Evolutionary conservation across 768 basidiomycete species (phyloP).

Genomic region (Dendrothele bispora): DNA sequence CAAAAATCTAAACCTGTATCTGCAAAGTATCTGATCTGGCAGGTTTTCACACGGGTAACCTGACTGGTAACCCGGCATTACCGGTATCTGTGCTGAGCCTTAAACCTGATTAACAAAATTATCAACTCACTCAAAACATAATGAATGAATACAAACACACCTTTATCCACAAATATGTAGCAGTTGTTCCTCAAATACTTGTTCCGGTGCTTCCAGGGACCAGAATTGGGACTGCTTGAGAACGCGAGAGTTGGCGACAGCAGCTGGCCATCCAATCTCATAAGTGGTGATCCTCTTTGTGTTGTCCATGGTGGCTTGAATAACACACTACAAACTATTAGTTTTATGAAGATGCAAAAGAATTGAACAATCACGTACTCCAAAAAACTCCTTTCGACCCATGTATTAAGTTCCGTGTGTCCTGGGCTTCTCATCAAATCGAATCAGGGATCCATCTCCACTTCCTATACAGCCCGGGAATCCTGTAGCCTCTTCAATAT

Average conservation of each 20-base stretch:
- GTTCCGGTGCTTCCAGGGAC: slow-evolving; percentile 16
- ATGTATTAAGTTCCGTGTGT: slow-evolving; percentile 7
- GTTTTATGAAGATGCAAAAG: background rate
- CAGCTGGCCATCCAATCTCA: slow-evolving; percentile 23
- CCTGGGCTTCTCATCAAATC: background rate
- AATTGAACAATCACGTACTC: background rate
- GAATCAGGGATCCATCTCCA: slow-evolving; percentile 13
- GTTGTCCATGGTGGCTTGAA: slow-evolving; percentile 21
- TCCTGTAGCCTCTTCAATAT: slow-evolving; percentile 5
- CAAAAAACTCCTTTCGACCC: slow-evolving; percentile 8
- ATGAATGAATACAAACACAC: no score
- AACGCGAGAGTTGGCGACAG: slow-evolving; percentile 16
- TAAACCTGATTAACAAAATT: background rate
- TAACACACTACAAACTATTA: slow-evolving; percentile 8
- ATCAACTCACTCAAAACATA: no score
- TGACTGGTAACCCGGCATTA: no score
- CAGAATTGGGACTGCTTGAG: slow-evolving; percentile 16
- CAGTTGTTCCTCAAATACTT: slow-evolving; percentile 15
- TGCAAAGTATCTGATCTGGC: no score
- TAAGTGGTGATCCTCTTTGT: slow-evolving; percentile 16
- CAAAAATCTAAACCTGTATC: no score
- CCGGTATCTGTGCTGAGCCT: background rate
- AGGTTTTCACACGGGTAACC: no score
- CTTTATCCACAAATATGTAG: slow-evolving; percentile 23
- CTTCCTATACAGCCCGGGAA: slow-evolving; percentile 14